Evolutionary conservation across 2,329 filamentous ascomycete genomes (phyloP).

Genomic region (Coleophoma crateriformis): DNA sequence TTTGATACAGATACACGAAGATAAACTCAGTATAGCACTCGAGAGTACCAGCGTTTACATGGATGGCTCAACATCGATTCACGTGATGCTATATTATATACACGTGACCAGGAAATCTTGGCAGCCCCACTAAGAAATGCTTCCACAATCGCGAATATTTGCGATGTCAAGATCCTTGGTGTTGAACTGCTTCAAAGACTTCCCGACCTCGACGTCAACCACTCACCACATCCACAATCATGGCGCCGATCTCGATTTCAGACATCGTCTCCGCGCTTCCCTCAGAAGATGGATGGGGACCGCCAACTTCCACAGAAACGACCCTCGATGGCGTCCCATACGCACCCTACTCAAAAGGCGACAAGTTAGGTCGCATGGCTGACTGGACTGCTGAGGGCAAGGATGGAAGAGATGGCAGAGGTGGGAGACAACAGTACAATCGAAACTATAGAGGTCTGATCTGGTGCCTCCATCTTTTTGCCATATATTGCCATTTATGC

Average conservation of each 20-base stretch:
- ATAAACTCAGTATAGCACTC: no score
- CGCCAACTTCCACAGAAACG: slow-evolving; percentile 73
- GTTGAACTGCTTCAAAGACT: not conserved
- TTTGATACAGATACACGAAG: no score
- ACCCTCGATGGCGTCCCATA: slow-evolving; percentile 94
- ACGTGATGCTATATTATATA: no score
- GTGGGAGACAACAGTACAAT: slow-evolving; percentile 83
- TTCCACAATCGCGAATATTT: slow-evolving; percentile 6
- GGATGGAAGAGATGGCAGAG: slow-evolving; percentile 64
- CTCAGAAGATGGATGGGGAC: slow-evolving; percentile 81
- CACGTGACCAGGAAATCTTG: slow-evolving; percentile 1
- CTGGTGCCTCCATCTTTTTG: slow-evolving; percentile 10
- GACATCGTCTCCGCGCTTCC: slow-evolving; percentile 68
- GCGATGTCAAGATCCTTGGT: not conserved
- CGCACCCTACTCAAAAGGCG: slow-evolving; percentile 96
- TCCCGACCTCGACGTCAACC: not conserved
- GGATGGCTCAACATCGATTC: no score
- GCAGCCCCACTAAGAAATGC: slow-evolving; percentile 5
- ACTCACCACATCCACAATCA: slow-evolving; percentile 25
- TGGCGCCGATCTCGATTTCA: slow-evolving; percentile 50
- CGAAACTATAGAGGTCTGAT: slow-evolving; percentile 81
- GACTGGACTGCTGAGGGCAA: slow-evolving; percentile 95
- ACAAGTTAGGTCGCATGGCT: slow-evolving; percentile 98
- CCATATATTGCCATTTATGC: slow-evolving; percentile 1
- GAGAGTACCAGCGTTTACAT: no score